phyloP scores from a whole-genome alignment of 768 basidiomycete species.

The Mycena sanguinolenta region DNA sequence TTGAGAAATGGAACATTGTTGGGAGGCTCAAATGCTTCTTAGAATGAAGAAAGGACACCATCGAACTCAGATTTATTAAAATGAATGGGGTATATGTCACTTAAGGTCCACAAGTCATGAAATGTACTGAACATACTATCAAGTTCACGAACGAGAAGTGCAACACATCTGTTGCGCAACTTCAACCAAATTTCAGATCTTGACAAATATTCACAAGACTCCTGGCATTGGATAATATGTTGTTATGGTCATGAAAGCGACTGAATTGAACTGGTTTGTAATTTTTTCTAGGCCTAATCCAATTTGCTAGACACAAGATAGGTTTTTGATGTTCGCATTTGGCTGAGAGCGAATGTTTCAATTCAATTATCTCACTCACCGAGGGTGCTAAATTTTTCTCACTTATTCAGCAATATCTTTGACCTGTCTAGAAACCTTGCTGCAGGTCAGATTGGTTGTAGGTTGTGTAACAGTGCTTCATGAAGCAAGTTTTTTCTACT shows the following conservation, averaged over 20 bases:
- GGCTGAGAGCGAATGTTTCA: neutral
- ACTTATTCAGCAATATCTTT: too few relatives aligned
- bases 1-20: too few relatives aligned
- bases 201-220: neutral
- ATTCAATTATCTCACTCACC: neutral
- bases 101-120: too few relatives aligned
- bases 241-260: neutral
- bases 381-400: neutral
- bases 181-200: neutral
- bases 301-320: neutral
- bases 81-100: neutral
- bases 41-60: neutral
- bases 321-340: neutral
- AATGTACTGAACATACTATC: neutral
- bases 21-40: too few relatives aligned
- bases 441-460: too few relatives aligned
- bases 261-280: neutral
- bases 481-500: neutral
- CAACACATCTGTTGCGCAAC: neutral
- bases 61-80: neutral
- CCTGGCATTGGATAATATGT: neutral
- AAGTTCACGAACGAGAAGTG: neutral
- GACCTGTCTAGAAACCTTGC: too few relatives aligned
- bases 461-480: neutral
- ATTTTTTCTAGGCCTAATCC: neutral